Conservation (phyloP, 495 filamentous ascomycete genomes). For the Xylaria acuta region DNA sequence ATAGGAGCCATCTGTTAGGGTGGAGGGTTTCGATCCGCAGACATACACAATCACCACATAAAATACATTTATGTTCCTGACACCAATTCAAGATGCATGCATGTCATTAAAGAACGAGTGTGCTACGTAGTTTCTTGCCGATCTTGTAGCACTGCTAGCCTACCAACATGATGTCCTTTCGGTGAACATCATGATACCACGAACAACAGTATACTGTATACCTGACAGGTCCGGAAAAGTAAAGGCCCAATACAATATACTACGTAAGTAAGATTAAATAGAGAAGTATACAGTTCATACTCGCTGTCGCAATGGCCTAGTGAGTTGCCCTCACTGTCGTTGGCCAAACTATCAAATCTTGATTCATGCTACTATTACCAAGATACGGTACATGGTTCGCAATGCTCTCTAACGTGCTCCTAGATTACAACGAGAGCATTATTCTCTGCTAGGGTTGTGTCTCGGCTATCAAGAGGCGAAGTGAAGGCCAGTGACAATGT, state of each 20-base stretch:
- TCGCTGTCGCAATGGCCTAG: too few species aligned
- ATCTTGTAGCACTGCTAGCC: neutral
- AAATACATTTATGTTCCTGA: neutral
- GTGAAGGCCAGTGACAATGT: conserved; percentile 38
- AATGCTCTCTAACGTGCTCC: too few species aligned
- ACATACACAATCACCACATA: neutral
- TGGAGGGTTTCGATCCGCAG: neutral
- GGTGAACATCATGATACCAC: too few species aligned
- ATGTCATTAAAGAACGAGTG: neutral
- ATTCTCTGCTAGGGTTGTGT: neutral
- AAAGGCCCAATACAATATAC: too few species aligned
- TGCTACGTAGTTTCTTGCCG: neutral
- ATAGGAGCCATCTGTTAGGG: too few species aligned
- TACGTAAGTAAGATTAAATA: neutral
- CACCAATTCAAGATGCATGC: neutral
- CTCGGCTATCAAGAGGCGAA: neutral
- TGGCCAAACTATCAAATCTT: too few species aligned
- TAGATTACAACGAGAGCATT: neutral
- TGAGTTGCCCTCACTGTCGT: too few species aligned
- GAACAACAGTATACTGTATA: too few species aligned
- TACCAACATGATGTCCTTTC: too few species aligned
- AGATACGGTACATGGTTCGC: too few species aligned
- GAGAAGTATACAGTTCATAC: neutral
- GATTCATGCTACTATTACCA: too few species aligned
- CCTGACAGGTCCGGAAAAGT: too few species aligned